Evolutionary conservation across 345 rosid genomes (phyloP).

Genomic region (Atalantia buxifolia): DNA sequence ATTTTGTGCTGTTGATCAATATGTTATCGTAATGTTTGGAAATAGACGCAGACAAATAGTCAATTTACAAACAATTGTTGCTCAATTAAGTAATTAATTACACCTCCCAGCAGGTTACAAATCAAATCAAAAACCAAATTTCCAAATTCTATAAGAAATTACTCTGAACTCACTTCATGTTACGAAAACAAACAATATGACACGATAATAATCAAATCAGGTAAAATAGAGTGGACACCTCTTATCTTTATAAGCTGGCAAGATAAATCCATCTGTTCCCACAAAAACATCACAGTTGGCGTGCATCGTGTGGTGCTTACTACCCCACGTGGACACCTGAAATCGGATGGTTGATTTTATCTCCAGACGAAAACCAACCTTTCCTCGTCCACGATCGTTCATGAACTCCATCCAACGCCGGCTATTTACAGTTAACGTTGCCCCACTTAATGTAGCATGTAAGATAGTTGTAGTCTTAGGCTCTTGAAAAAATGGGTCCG

Average conservation of each 20-base stretch:
- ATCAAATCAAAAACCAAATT: not conserved
- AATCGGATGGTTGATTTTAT: conserved; percentile 52
- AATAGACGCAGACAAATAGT: not conserved
- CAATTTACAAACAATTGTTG: not conserved
- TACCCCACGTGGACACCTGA: conserved; percentile 67
- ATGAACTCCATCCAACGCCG: conserved; percentile 58
- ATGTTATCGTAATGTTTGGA: not conserved
- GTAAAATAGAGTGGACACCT: conserved; percentile 78
- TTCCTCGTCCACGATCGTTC: conserved; percentile 57
- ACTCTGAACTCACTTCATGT: not conserved
- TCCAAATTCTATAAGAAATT: not conserved
- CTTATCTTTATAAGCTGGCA: conserved; percentile 42
- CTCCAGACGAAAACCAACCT: conserved; percentile 56
- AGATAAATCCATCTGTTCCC: conserved; percentile 63
- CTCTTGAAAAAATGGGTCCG: conserved; percentile 48
- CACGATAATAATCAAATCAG: conserved; percentile 16
- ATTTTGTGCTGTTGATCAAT: too few species aligned
- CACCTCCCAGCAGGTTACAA: not conserved
- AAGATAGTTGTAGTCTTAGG: conserved; percentile 67
- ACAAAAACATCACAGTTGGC: conserved; percentile 53
- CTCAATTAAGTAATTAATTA: not conserved
- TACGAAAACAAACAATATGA: not conserved
- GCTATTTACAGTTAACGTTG: conserved; percentile 49
- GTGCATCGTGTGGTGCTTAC: conserved; percentile 59
- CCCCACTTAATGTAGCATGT: conserved; percentile 46